A percentile compares a stretch with the other conserved stretches of the same genome.
These are phyloP conservation scores for Camelina laxa DNA, from an alignment of 345 rosid genomes.

Conservation along the genomic window DNA sequence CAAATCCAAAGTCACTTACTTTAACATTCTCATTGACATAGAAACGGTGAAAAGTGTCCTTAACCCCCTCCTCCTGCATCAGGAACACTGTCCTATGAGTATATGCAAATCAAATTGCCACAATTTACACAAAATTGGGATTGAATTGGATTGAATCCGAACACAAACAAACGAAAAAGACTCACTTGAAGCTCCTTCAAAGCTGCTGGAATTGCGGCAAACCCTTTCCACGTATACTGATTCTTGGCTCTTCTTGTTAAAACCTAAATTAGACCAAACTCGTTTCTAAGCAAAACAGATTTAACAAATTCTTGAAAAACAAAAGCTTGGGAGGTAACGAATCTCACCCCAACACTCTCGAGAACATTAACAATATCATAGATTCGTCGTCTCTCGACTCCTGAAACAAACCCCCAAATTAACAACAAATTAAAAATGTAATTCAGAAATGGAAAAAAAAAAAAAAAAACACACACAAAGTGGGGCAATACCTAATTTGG, in stretches of 20 bases:
- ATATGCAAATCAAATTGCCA: conserved; percentile 9
- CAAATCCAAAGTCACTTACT: conserved; percentile 46
- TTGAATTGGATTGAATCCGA: background rate
- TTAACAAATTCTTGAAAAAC: too few relatives aligned
- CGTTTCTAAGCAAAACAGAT: background rate
- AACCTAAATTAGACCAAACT: conserved; percentile 51
- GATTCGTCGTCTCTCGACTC: conserved; percentile 87
- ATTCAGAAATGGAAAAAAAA: background rate
- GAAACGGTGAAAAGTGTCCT: conserved; percentile 50
- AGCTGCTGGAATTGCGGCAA: conserved; percentile 68
- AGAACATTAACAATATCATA: conserved; percentile 87
- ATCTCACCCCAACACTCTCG: conserved; percentile 87
- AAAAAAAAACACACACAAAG: background rate
- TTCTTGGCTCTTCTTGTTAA: conserved; percentile 72
- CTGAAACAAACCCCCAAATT: conserved; percentile 40
- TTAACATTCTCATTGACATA: conserved; percentile 54
- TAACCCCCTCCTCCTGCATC: conserved; percentile 68
- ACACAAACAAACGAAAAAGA: background rate
- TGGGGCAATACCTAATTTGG: conserved; percentile 57
- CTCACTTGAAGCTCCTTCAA: conserved; percentile 65
- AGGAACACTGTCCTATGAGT: conserved; percentile 21
- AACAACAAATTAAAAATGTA: conserved; percentile 3
- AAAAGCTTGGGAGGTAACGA: too few relatives aligned
- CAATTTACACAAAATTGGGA: background rate
- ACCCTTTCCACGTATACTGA: conserved; percentile 85